Evolutionary conservation across 2,329 filamentous ascomycete species (phyloP), one percentile per base, ranked within the genome.

Genomic region (Paraconiothyrium sp.): DNA sequence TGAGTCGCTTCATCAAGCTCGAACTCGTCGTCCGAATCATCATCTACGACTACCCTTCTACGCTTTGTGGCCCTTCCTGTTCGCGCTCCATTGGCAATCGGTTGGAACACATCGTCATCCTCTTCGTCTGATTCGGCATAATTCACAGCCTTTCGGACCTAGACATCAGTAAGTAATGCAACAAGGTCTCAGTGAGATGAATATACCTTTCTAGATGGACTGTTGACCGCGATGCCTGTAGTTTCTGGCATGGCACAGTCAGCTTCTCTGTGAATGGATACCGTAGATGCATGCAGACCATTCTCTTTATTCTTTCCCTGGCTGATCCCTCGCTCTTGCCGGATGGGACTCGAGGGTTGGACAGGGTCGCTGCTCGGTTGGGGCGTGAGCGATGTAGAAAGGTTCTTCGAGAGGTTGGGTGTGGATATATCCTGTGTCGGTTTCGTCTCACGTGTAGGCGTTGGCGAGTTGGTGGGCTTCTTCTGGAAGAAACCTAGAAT

Each of bases 91-190:
- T 78, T 80, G 44, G 83, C 80, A n/a, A 81, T 79, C 8, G 86
- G 84, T 55, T 81, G 81, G 73, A 94, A 90, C 0, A 92, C 87
- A 48, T 89, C 88, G 24, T 94, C 90, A 54, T 93, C 90, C 60
- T 93, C 90, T 49, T 92, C 91, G 48, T 92, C 92, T 1, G 92
- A 93, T 72, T 97, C 94, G 66, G 91, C 90, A 76, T 98, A 98
- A 76, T 86, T 95, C 67, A 95, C 85, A 49, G 83, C 78, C 71
- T 89, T 90, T 76, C 87, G 89, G 13, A 83, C 84, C 84, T 89
- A 50, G 2, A 27, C 5, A 10, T 5, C 3, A 13, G 10, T 16
- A n/a, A 39, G 37, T n/a, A 56, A 72, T 39, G 72, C 62, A 34
- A 48, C 2, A 47, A 14, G 47, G 16, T 44, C 24, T n/a, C 34